Evolutionary conservation across 2,329 filamentous ascomycete species (phyloP).

Genomic region (Aspergillus chevalieri): DNA sequence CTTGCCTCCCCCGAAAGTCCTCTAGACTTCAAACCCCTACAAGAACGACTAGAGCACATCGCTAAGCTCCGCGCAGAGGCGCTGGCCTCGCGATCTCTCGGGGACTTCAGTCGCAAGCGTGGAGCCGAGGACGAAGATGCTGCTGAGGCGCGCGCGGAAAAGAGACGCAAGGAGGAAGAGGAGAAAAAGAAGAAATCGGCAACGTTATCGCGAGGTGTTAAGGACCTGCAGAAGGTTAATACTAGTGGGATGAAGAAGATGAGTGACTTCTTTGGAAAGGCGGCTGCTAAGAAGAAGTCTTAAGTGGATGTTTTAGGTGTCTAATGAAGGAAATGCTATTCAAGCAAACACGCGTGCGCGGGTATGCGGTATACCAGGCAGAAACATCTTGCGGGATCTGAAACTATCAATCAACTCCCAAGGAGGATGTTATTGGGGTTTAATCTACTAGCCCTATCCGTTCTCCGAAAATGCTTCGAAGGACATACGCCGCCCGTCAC

Average conservation of each 20-base stretch:
- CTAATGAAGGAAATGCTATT: no score
- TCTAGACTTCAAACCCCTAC: conserved; percentile 64
- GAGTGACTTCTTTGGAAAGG: conserved; percentile 84
- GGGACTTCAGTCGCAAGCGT: conserved; percentile 41
- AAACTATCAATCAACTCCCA: not conserved
- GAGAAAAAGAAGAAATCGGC: conserved; percentile 81
- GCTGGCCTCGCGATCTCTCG: conserved; percentile 56
- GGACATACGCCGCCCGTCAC: no score
- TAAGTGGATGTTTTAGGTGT: conserved; percentile 9
- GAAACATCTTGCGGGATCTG: not conserved
- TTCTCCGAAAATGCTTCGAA: no score
- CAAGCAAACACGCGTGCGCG: no score
- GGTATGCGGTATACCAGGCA: no score
- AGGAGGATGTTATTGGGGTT: not conserved
- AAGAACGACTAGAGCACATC: conserved; percentile 63
- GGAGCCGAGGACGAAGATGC: conserved; percentile 38
- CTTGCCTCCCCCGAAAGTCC: conserved; percentile 35
- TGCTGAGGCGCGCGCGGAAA: conserved; percentile 57
- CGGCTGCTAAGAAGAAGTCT: conserved; percentile 29
- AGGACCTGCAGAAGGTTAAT: conserved; percentile 82
- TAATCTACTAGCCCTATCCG: no score
- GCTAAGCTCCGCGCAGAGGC: conserved; percentile 65
- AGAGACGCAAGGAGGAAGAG: conserved; percentile 79
- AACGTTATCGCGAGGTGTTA: conserved; percentile 66
- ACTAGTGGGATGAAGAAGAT: conserved; percentile 94